Conservation (phyloP, 2,329 filamentous ascomycete genomes). For the Pestalotiopsis sp. region DNA sequence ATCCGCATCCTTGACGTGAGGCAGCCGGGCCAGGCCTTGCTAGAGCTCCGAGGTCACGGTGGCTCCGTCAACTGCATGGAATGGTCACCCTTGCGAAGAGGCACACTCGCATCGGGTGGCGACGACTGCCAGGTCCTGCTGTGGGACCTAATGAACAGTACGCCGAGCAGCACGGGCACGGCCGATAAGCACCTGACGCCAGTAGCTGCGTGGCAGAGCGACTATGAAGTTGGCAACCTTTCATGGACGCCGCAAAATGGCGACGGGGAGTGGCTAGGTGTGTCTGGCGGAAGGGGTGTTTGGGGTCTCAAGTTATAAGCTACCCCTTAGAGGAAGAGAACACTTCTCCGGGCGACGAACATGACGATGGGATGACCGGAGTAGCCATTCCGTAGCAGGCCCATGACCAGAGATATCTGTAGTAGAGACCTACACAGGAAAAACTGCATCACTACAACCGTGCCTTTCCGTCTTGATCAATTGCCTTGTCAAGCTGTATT, state of each 20-base stretch:
- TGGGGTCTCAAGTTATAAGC: conserved; percentile 65
- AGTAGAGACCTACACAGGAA: neutral
- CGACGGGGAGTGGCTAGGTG: conserved; percentile 81
- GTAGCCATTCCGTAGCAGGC: neutral
- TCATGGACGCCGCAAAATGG: conserved; percentile 81
- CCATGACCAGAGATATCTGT: neutral
- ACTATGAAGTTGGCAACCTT: conserved; percentile 84
- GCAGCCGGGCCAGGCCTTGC: conserved; percentile 90
- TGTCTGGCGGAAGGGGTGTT: conserved; percentile 78
- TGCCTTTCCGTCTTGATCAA: neutral
- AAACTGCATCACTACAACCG: neutral
- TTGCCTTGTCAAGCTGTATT: conserved; percentile 38
- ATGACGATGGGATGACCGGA: neutral
- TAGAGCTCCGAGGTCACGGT: conserved; percentile 88
- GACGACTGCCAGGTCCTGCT: conserved; percentile 91
- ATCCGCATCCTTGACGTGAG: conserved; percentile 96
- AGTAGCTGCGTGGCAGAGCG: conserved; percentile 79
- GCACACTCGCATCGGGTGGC: conserved; percentile 85
- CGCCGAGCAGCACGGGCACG: conserved; percentile 47
- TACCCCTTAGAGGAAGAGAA: conserved; percentile 7
- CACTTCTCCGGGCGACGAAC: neutral
- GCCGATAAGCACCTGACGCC: conserved; percentile 66
- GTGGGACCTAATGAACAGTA: conserved; percentile 85
- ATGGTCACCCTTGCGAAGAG: conserved; percentile 87
- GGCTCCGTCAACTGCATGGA: conserved; percentile 90